phyloP scores from a whole-genome alignment of 192 early-diverging fungal species.

The Coemansia sp. region DNA sequence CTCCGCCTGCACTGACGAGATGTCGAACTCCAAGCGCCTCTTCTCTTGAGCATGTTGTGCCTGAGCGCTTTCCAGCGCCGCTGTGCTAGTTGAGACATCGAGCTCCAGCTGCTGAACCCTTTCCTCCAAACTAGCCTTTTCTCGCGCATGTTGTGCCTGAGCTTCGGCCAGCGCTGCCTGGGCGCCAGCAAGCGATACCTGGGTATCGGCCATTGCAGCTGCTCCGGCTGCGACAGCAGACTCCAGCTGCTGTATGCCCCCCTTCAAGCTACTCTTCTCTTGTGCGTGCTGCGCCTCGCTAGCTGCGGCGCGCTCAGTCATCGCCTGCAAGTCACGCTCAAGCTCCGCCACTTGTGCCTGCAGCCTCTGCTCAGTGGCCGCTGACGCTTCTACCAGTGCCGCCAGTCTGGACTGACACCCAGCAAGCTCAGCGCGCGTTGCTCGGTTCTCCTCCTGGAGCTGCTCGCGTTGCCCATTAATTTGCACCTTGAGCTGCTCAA shows the following conservation, averaged over 20 bases:
- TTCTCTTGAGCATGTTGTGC: not conserved
- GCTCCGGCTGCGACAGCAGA: not conserved
- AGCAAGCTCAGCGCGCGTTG: slow-evolving; percentile 23
- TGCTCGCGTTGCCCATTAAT: slow-evolving; percentile 46
- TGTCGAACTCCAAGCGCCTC: not conserved
- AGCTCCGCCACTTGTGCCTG: slow-evolving; percentile 5
- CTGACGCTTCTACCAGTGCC: slow-evolving; percentile 2
- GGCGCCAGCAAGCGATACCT: not conserved
- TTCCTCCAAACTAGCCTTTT: not conserved
- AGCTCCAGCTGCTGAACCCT: not conserved
- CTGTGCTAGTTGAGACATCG: not conserved
- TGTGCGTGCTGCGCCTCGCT: slow-evolving; percentile 11
- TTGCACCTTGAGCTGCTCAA: slow-evolving; percentile 33
- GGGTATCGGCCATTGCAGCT: not conserved
- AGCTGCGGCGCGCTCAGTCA: slow-evolving; percentile 7
- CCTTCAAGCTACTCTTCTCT: slow-evolving; percentile 4
- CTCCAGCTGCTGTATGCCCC: not conserved
- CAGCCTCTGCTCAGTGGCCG: slow-evolving; percentile 5
- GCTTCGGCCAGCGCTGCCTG: slow-evolving; percentile 11
- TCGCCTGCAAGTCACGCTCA: slow-evolving; percentile 3
- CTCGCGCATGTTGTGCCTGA: slow-evolving; percentile 8
- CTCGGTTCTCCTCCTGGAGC: slow-evolving; percentile 30
- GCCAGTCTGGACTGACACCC: slow-evolving; percentile 6
- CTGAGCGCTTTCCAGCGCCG: slow-evolving; percentile 3
- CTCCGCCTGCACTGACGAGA: not conserved